Base-by-base conservation (phyloP, 768 basidiomycete genomes). In the Amanita pseudoporphyria region DNA sequence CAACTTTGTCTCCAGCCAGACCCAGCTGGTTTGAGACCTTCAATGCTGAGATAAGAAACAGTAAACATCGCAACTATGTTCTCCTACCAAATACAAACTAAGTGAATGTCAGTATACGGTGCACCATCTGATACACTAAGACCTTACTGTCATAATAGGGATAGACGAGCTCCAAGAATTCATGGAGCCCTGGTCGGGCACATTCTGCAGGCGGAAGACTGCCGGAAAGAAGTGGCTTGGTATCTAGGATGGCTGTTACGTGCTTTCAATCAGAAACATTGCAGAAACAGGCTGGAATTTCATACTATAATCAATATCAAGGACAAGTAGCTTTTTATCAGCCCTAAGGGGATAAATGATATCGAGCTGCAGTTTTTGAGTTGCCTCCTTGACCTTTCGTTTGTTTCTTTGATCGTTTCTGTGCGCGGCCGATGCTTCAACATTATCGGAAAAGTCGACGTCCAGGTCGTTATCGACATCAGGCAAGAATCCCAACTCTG, bases 261-360 rank as follows among this genome's bases (percentile, higher is more conserved):
- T 22, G 37, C 33, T 43, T 28, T 61, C 43, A 41, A 49, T 39
- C 40, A 40, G 24, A n/a, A 32, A 54, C 28, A 32, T 28, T 31
- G 33, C 37, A 35, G 30, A 18, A 3, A 30, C 49, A 24, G 22
- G 33, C 26, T 5, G 42, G 19, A 28, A 14, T 31, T 45, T 21
- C 5, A 58, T 49, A 87, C 90, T 92, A 57, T 92, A 91, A 63
- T 93, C 91, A 48, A 93, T 80, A 61, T 93, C 91, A 7, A 95
- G 72, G 0, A 95, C 90, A 18, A 93, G 73, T 1, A 95, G 67
- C 51, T 79, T 81, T 64, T 92, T 93, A 18, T 84, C 87, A 46
- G 73, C 70, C 26, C 90, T 73, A 18, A 90, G 71, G 3, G 84
- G 83, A 62, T 82, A 75, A 52, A 95, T 92, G 52, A 92, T 63